Evolutionary conservation across 164 flowering plant species (phyloP), one percentile per base, ranked within the genome.

Genomic region (Amborella trichopoda): DNA sequence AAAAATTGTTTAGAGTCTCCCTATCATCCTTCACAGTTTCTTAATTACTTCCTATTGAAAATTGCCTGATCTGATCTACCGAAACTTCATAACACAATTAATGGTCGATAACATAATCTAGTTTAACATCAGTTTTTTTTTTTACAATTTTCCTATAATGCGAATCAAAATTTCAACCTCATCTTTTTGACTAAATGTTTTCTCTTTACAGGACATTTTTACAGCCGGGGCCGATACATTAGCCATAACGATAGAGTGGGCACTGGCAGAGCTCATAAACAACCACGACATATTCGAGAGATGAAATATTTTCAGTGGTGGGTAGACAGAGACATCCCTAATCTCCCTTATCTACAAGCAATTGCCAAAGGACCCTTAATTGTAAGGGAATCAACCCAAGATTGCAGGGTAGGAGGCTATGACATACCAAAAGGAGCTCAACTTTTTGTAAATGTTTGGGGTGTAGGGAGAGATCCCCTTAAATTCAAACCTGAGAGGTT

Each of bases 401-500:
- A 60, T 14, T 70, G 75, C 52, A 63, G 14, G 2, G 49, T 81
- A 5, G 38, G n/a, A 13, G 81, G 72, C 13, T 73, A 66, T 30
- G 37, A 69, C 20, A 63, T 83, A 14, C 74, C 76, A 0, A 70
- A 76, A 26, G 52, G 51, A n/a, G n/a, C n/a, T n/a, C n/a, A n/a
- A n/a, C n/a, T n/a, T n/a, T 50, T 71, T 3, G 49, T 81, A 34
- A 81, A 81, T 28, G 26, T 59, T 1, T 79, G 78, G 73, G 74
- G 90, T 1, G 70, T 81, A 5, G 67, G 68, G 2, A 65, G 81
- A 23, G 79, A 85, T 54, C 83, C 85, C 1, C 58, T 58, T 6
- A 64, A 70, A 50, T 84, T 75, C 45, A 32, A 32, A 1, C 94
- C 94, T 0, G 75, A 81, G 49, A 68, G 94, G 64, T 78, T 81